Percentiles rank a stretch among this genome's conserved stretches.
Evolutionary conservation across 805 yeast species (phyloP).

Genomic region (Blastobotrys attinorum): DNA sequence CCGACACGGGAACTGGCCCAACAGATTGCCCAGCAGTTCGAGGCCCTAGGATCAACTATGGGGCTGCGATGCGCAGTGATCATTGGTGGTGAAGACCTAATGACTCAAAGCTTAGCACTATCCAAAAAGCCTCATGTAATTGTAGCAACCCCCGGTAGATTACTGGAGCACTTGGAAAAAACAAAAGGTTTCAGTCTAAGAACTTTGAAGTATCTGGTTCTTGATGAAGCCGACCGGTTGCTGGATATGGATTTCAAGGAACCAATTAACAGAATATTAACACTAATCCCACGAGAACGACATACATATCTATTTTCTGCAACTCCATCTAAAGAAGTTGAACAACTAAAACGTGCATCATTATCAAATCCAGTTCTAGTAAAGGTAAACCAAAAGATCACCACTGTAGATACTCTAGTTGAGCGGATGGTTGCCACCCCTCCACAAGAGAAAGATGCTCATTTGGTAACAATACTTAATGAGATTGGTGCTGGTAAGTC

Average conservation of each 20-base stretch:
- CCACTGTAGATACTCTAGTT: constrained; percentile 88
- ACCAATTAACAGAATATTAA: constrained; percentile 77
- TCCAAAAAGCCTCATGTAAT: constrained; percentile 91
- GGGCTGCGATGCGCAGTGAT: constrained; percentile 84
- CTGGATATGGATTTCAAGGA: constrained; percentile 97
- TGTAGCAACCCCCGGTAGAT: constrained; percentile 86
- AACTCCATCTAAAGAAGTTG: constrained; percentile 94
- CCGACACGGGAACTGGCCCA: constrained; percentile 55
- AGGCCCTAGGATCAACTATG: constrained; percentile 85
- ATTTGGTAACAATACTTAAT: constrained; percentile 70
- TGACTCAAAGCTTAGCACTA: constrained; percentile 92
- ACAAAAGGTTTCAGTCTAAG: constrained; percentile 84
- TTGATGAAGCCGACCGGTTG: constrained; percentile 96
- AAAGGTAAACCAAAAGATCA: constrained; percentile 79
- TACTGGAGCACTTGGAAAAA: constrained; percentile 86
- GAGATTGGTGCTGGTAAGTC: constrained; percentile 76
- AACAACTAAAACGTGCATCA: constrained; percentile 89
- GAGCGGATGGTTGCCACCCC: constrained; percentile 88
- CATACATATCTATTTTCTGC: constrained; percentile 87
- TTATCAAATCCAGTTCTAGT: constrained; percentile 81
- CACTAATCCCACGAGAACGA: constrained; percentile 70
- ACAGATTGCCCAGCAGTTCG: constrained; percentile 84
- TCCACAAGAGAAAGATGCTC: constrained; percentile 87
- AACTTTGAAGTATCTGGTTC: constrained; percentile 71
- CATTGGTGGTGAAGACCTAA: constrained; percentile 98